Conservation (phyloP, 352 stramenopile genomes). For the Pythium grandisporangium region DNA sequence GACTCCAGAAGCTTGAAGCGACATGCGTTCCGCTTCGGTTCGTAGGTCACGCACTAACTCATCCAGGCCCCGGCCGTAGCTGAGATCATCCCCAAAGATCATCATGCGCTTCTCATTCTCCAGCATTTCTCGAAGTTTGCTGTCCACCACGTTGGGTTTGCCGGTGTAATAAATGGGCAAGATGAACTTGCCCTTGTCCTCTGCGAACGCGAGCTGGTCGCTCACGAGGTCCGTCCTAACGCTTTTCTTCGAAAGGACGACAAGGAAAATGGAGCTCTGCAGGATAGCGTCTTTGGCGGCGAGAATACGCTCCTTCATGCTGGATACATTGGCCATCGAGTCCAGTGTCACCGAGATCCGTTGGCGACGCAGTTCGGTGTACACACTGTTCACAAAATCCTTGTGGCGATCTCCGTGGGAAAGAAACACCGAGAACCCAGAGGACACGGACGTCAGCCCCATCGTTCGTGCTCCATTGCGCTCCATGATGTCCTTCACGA, state of each 20-base stretch:
- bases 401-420: conserved; percentile 68
- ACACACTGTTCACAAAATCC: conserved; percentile 53
- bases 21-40: conserved; percentile 5
- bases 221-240: conserved; percentile 76
- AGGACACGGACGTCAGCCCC: background rate
- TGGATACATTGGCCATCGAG: conserved; percentile 61
- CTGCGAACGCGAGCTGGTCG: conserved; percentile 73
- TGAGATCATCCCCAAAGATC: conserved; percentile 53
- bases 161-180: conserved; percentile 64
- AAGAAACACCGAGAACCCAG: conserved; percentile 53
- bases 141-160: conserved; percentile 30
- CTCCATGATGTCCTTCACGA: conserved; percentile 47
- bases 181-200: conserved; percentile 75
- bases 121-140: conserved; percentile 21
- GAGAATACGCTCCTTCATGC: conserved; percentile 66
- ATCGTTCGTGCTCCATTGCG: conserved; percentile 4
- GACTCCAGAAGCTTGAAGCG: no score
- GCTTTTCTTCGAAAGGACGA: conserved; percentile 66
- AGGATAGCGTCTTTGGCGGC: conserved; percentile 73
- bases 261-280: conserved; percentile 54
- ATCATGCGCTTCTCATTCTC: conserved; percentile 20
- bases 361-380: conserved; percentile 34
- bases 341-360: conserved; percentile 45
- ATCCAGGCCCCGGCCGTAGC: conserved; percentile 53
- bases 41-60: conserved; percentile 39